These are phyloP conservation scores for Fusarium citri DNA, from an alignment of 2,329 filamentous ascomycete species.

Conservation along the genomic window DNA sequence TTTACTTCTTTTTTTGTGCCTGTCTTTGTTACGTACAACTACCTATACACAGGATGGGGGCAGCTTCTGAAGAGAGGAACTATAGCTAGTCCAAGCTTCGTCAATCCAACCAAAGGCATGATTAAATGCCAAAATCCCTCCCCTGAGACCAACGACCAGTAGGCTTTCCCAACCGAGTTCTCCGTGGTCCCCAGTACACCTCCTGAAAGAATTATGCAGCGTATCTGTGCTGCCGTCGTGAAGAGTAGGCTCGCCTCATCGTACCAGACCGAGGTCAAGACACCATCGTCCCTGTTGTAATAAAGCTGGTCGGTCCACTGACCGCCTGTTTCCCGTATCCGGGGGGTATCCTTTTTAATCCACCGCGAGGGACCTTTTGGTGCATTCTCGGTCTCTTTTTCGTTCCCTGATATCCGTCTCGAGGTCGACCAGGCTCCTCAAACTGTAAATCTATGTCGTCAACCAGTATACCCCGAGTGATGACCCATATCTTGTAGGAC, in stretches of 20 bases:
- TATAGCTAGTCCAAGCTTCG: constrained; percentile 35
- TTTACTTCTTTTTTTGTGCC: constrained; percentile 54
- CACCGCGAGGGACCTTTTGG: constrained; percentile 44
- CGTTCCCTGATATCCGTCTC: constrained; percentile 39
- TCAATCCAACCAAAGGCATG: constrained; percentile 39
- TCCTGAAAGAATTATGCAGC: constrained; percentile 49
- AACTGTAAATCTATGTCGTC: constrained; percentile 46
- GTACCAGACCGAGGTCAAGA: constrained; percentile 46
- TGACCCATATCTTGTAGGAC: constrained; percentile 33
- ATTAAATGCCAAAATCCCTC: constrained; percentile 38
- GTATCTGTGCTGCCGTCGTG: constrained; percentile 39
- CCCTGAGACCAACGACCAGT: constrained; percentile 28
- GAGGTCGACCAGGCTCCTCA: constrained; percentile 46
- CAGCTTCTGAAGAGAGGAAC: constrained; percentile 37
- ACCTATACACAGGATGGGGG: constrained; percentile 52
- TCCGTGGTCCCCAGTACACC: constrained; percentile 33
- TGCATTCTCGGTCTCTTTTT: constrained; percentile 52
- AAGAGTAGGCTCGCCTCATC: constrained; percentile 47
- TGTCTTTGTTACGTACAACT: constrained; percentile 51
- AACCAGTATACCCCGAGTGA: constrained; percentile 42
- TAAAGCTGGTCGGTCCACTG: constrained; percentile 31
- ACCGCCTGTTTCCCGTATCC: constrained; percentile 34
- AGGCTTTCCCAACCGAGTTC: constrained; percentile 20
- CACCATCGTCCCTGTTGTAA: constrained; percentile 42
- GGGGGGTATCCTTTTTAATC: constrained; percentile 45